Conservation (phyloP, 1,139 yeast species). For the Suhomyces anneliseae region DNA sequence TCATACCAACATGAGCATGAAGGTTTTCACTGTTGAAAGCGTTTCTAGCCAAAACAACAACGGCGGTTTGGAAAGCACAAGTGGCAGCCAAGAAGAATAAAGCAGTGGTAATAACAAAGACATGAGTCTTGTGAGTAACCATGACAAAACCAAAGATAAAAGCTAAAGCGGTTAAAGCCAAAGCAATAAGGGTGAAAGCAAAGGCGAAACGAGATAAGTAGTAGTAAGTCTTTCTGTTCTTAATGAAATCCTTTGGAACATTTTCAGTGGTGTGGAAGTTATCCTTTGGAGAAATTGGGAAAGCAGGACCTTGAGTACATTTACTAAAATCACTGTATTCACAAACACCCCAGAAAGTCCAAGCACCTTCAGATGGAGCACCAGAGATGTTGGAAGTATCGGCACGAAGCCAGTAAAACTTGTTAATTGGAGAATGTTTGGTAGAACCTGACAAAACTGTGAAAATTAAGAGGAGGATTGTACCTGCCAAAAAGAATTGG, state of each 20-base stretch:
- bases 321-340: conserved; percentile 44
- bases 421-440: conserved; percentile 58
- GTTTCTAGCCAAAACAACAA: conserved; percentile 60
- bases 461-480: conserved; percentile 59
- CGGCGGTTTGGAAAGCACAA: conserved; percentile 68
- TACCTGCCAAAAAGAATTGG: conserved; percentile 47
- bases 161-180: conserved; percentile 52
- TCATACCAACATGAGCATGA: conserved; percentile 53
- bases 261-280: conserved; percentile 54
- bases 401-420: conserved; percentile 71
- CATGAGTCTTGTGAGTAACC: conserved; percentile 54
- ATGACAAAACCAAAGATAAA: conserved; percentile 47
- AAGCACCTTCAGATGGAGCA: conserved; percentile 58
- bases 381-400: conserved; percentile 57
- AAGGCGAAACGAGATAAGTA: conserved; percentile 72
- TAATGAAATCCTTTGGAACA: conserved; percentile 56
- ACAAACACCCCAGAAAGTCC: conserved; percentile 87
- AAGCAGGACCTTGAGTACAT: conserved; percentile 51
- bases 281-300: conserved; percentile 70
- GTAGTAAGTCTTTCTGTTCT: conserved; percentile 59
- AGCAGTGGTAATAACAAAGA: conserved; percentile 53
- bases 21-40: conserved; percentile 53
- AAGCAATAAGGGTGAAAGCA: conserved; percentile 61
- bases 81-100: conserved; percentile 57
- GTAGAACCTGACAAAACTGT: conserved; percentile 68